phyloP scores from a whole-genome alignment of 2,329 filamentous ascomycete genomes.

The Aspergillus alliaceus region DNA sequence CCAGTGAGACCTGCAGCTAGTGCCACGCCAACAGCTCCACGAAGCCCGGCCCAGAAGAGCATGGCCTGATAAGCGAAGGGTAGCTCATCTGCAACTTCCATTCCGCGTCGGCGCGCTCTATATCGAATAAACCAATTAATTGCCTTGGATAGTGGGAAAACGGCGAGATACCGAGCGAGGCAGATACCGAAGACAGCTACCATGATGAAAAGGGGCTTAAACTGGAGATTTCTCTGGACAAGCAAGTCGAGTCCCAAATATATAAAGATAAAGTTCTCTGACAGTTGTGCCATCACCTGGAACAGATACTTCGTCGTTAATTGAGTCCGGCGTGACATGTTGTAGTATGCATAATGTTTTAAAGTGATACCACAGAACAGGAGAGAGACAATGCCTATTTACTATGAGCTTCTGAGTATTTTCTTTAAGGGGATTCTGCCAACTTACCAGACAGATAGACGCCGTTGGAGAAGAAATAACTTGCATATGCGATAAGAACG shows the following conservation, averaged over 20 bases:
- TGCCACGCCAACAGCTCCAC: constrained; percentile 93
- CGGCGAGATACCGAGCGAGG: constrained; percentile 85
- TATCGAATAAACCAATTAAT: constrained; percentile 95
- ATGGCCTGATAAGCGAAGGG: constrained; percentile 97
- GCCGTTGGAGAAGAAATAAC: constrained; percentile 96
- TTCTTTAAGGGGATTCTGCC: neutral
- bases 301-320: constrained; percentile 98
- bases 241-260: constrained; percentile 94
- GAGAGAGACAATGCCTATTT: constrained; percentile 85
- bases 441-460: constrained; percentile 87
- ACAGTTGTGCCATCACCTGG: constrained; percentile 88
- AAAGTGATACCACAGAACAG: constrained; percentile 97
- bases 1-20: constrained; percentile 85
- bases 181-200: constrained; percentile 91
- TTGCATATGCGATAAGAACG: constrained; percentile 90
- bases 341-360: constrained; percentile 99
- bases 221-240: constrained; percentile 82
- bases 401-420: constrained; percentile 13
- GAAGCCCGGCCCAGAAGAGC: constrained; percentile 98
- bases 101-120: constrained; percentile 72
- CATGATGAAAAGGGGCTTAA: constrained; percentile 93
- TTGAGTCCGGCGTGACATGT: constrained; percentile 97
- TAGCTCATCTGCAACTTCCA: constrained; percentile 79
- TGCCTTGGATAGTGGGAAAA: constrained; percentile 84
- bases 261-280: constrained; percentile 99